phyloP scores from a whole-genome alignment of 768 basidiomycete species.

The Boletus rubroflammeus region DNA sequence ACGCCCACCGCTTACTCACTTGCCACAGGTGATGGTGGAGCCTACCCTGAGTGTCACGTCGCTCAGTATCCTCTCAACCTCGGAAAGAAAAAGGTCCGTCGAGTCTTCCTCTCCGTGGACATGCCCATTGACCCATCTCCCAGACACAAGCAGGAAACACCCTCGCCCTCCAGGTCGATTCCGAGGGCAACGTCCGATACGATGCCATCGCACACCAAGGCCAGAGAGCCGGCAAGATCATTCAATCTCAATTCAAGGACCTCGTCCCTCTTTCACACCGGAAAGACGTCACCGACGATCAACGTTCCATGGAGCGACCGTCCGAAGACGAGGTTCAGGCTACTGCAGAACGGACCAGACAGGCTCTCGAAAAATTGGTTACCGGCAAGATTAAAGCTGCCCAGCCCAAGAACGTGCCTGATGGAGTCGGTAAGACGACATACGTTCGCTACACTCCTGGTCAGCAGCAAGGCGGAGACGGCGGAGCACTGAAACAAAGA shows the following conservation, averaged over 20 bases:
- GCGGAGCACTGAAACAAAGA: slow-evolving; percentile 72
- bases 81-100: slow-evolving; percentile 87
- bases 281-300: slow-evolving; percentile 77
- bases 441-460: slow-evolving; percentile 98
- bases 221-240: slow-evolving; percentile 76
- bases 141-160: slow-evolving; percentile 92
- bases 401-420: slow-evolving; percentile 93
- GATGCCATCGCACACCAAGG: slow-evolving; percentile 97
- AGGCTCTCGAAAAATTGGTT: slow-evolving; percentile 90
- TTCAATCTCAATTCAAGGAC: slow-evolving; percentile 97
- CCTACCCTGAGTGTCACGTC: slow-evolving; percentile 93
- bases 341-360: slow-evolving; percentile 88
- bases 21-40: slow-evolving; percentile 71
- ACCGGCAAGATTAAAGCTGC: slow-evolving; percentile 98
- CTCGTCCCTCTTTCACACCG: slow-evolving; percentile 89
- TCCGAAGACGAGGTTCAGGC: slow-evolving; percentile 88
- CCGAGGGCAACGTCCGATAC: slow-evolving; percentile 94
- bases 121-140: neutral
- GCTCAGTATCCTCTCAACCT: slow-evolving; percentile 97
- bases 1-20: neutral
- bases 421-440: slow-evolving; percentile 73
- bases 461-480: slow-evolving; percentile 65
- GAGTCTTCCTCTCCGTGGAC: neutral
- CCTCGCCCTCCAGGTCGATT: slow-evolving; percentile 93
- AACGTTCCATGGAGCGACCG: slow-evolving; percentile 82